Evolutionary conservation across 225 moss, liverwort and hornwort species (phyloP), one percentile per base, ranked within the genome.

Genomic region (Pseudoscleropodium purum): DNA sequence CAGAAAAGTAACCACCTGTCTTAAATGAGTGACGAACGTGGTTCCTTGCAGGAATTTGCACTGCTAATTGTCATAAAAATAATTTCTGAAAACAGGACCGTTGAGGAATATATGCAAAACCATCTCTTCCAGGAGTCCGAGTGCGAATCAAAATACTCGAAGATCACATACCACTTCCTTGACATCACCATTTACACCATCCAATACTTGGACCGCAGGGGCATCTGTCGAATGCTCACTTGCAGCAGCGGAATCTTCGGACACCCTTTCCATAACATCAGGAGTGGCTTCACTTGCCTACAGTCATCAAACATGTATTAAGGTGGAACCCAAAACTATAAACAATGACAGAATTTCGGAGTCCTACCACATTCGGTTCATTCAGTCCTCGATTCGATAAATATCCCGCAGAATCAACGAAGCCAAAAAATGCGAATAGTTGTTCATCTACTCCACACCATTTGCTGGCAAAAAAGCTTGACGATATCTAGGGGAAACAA

Each of bases 251-350:
- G 98, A 94, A 85, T 96, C 96, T 92, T 98, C 98, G 31, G 95
- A 90, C n/a, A 98, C 93, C 91, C 97, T 94, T 89, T 97, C 98
- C 93, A 97, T 47, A 86, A 92, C 96, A 85, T 93, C 98, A 89
- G 97, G 97, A 77, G 91, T 77, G 81, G 97, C 94, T 91, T 98
- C 97, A 87, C 96, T 97, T 90, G 98, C 97, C 98, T 98, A 86
- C 56, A 91, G 62, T 75, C 89, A 93, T 84, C 85, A 83, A 93
- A 45, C 60, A 43, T n/a, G 60, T 34, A 81, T 88, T 63, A 86
- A 79, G 26, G 47, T 77, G 70, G 31, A 74, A 73, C 30, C n/a
- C 30, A 81, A 86, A 57, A 78, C 36, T 72, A 47, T 4, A 52
- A 69, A 76, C 62, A 33, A 67, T 21, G 56, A 62, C 61, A 41